Percentiles rank a stretch among this genome's conserved stretches.
These are phyloP conservation scores for Proliferodiscus dingleyae DNA, from an alignment of 2,329 filamentous ascomycete species.

Conservation along the genomic window DNA sequence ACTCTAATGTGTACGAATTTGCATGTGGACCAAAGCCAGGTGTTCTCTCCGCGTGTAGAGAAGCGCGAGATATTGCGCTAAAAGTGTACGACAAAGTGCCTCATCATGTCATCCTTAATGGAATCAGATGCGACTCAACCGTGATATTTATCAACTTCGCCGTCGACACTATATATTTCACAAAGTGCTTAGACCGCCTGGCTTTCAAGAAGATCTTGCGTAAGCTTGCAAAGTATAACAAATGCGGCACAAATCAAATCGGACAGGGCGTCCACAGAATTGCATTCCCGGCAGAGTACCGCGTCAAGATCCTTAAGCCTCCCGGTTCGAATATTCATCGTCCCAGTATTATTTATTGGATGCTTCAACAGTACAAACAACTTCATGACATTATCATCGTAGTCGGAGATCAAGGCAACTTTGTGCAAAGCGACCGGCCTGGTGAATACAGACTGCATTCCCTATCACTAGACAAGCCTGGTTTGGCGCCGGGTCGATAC, in stretches of 20 bases:
- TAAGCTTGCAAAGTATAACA: slow-evolving; percentile 2
- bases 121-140: neutral
- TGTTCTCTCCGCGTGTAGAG: neutral
- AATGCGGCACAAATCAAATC: neutral
- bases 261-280: slow-evolving; percentile 1
- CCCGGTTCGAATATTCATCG: neutral
- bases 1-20: neutral
- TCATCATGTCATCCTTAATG: neutral
- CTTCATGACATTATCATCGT: neutral
- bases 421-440: neutral
- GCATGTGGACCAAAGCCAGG: neutral
- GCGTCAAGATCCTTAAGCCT: neutral
- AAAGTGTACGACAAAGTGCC: neutral
- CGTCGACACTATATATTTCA: slow-evolving; percentile 14
- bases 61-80: neutral
- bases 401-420: neutral
- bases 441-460: neutral
- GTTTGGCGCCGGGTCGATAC: neutral
- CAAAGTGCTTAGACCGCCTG: slow-evolving; percentile 1
- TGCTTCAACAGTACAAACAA: neutral
- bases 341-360: neutral
- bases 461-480: neutral
- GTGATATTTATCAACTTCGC: slow-evolving; percentile 8
- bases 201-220: slow-evolving; percentile 7
- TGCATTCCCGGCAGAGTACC: neutral